These are phyloP conservation scores for Boletus sp. DNA, from an alignment of 768 basidiomycete genomes.

Conservation along the genomic window DNA sequence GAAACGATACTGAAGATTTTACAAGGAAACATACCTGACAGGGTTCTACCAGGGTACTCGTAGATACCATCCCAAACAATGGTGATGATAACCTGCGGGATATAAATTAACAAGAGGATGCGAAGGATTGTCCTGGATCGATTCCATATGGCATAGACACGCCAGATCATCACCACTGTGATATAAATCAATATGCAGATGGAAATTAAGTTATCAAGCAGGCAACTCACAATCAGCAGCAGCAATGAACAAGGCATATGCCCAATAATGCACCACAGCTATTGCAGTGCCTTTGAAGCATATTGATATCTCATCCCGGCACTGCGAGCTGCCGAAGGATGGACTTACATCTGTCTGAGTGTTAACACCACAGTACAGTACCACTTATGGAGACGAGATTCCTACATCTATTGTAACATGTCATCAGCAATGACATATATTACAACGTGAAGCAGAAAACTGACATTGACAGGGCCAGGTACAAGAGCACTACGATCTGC, in stretches of 20 bases:
- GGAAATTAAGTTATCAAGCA: not conserved
- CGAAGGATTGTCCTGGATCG: conserved; percentile 6
- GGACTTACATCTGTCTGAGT: conserved; percentile 10
- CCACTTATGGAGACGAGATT: not conserved
- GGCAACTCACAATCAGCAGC: conserved; percentile 16
- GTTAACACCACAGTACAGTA: not conserved
- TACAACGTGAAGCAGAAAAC: not conserved
- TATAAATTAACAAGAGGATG: conserved; percentile 1
- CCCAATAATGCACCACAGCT: conserved; percentile 2
- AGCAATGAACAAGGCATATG: conserved; percentile 11
- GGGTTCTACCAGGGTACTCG: not conserved
- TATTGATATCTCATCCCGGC: not conserved
- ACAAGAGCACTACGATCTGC: conserved; percentile 8
- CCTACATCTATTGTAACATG: conserved; percentile 3
- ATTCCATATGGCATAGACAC: conserved; percentile 12
- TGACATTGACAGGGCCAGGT: conserved; percentile 5
- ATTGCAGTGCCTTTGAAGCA: conserved; percentile 5
- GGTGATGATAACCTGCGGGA: not conserved
- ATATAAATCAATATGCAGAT: not conserved
- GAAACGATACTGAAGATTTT: not conserved
- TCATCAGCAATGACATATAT: not conserved
- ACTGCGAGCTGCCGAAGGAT: not conserved
- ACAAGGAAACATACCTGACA: conserved; percentile 1
- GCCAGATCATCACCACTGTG: conserved; percentile 15
- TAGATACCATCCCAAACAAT: not conserved